Conservation (phyloP, 2,329 filamentous ascomycete species). For the Acephala macrosclerotiorum region DNA sequence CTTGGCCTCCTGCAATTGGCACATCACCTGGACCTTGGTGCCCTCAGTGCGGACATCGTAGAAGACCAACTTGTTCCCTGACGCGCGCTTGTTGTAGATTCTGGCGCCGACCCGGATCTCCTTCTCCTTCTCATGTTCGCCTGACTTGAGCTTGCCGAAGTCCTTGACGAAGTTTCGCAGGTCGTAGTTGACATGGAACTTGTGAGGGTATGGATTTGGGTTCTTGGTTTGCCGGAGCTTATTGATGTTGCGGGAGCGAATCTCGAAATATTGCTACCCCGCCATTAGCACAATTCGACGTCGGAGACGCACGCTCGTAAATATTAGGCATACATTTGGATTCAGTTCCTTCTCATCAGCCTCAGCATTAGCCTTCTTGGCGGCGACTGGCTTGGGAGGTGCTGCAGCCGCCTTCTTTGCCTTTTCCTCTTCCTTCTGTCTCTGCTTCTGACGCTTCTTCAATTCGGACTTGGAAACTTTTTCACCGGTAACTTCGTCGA, state of each 20-base stretch:
- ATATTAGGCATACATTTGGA: conserved; percentile 65
- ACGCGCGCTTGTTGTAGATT: conserved; percentile 86
- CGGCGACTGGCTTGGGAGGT: conserved; percentile 63
- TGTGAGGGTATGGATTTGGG: conserved; percentile 91
- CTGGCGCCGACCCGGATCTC: conserved; percentile 81
- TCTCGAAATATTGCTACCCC: conserved; percentile 89
- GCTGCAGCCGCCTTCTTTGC: conserved; percentile 79
- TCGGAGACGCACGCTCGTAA: background rate
- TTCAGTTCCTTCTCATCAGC: conserved; percentile 76
- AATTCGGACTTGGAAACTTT: conserved; percentile 83
- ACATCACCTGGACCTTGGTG: conserved; percentile 88
- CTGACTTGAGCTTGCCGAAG: conserved; percentile 84
- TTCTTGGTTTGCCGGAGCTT: conserved; percentile 76
- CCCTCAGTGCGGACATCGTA: conserved; percentile 85
- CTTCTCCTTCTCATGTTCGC: conserved; percentile 80
- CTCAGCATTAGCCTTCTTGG: conserved; percentile 60
- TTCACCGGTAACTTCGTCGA: conserved; percentile 95
- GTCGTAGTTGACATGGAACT: conserved; percentile 87
- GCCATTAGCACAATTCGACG: conserved; percentile 27
- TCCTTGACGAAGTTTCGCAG: conserved; percentile 81
- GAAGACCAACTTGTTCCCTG: conserved; percentile 87
- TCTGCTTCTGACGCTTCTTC: conserved; percentile 95
- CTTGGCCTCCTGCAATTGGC: conserved; percentile 80
- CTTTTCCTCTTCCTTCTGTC: conserved; percentile 88
- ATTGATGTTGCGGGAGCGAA: conserved; percentile 84